Evolutionary conservation across 345 rosid genomes (phyloP).

Genomic region (Salix brachista): DNA sequence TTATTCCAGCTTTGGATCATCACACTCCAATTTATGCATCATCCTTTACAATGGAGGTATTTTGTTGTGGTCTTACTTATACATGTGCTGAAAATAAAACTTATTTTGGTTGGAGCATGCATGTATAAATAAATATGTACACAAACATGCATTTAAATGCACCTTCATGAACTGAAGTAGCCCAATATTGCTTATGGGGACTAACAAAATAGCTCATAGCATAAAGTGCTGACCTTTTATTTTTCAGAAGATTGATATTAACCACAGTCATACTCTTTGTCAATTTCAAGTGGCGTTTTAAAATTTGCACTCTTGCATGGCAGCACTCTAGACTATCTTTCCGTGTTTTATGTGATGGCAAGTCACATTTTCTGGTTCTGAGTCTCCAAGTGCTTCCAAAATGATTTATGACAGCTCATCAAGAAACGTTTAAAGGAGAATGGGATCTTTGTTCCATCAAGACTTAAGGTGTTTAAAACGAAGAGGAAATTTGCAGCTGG

Average conservation of each 20-base stretch:
- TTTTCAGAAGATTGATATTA: neutral
- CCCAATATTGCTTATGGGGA: neutral
- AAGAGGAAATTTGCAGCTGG: conserved; percentile 82
- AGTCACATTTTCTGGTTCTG: neutral
- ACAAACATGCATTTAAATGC: neutral
- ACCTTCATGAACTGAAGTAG: neutral
- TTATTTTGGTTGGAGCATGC: neutral
- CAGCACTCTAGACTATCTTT: conserved; percentile 11
- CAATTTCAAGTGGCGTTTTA: neutral
- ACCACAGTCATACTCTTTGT: neutral
- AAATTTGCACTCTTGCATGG: neutral
- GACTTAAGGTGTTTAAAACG: conserved; percentile 68
- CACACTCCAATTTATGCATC: conserved; percentile 85
- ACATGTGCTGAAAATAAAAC: neutral
- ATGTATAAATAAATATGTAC: neutral
- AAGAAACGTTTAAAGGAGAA: conserved; percentile 93
- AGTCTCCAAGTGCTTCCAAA: neutral
- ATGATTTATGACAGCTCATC: conserved; percentile 54
- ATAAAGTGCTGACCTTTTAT: conserved; percentile 3
- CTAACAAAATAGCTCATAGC: conserved; percentile 1
- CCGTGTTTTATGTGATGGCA: neutral
- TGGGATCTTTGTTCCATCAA: conserved; percentile 85
- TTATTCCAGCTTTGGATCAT: conserved; percentile 85
- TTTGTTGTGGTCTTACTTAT: neutral
- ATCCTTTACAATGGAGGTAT: conserved; percentile 98